These are phyloP conservation scores for Podaxis pistillaris DNA, from an alignment of 768 basidiomycete species.

Conservation along the genomic window DNA sequence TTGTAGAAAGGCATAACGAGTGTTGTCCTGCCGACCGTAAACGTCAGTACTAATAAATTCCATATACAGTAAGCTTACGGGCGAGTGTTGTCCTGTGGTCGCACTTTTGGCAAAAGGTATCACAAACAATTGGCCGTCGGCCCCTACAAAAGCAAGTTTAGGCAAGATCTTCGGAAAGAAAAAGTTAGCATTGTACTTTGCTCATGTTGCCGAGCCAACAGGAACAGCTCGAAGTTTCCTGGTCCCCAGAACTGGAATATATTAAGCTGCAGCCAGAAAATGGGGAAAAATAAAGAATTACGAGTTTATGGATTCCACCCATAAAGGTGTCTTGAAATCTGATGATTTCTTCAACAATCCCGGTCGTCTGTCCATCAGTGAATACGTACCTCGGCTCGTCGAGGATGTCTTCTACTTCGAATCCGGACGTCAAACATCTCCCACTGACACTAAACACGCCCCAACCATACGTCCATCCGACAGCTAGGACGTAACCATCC, in stretches of 20 bases:
- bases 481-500: conserved; percentile 93
- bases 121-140: conserved; percentile 73
- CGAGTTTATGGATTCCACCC: conserved; percentile 73
- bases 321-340: conserved; percentile 85
- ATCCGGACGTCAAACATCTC: conserved; percentile 76
- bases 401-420: conserved; percentile 63
- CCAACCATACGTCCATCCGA: conserved; percentile 91
- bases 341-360: not conserved
- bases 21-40: conserved; percentile 69
- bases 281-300: conserved; percentile 33
- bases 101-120: conserved; percentile 96
- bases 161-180: not conserved
- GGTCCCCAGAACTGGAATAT: conserved; percentile 83
- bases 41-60: not conserved
- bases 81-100: conserved; percentile 86
- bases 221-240: conserved; percentile 86
- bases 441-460: conserved; percentile 89
- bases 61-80: conserved; percentile 48
- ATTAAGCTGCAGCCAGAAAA: conserved; percentile 3
- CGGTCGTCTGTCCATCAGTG: conserved; percentile 8
- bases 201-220: conserved; percentile 56
- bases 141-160: conserved; percentile 33
- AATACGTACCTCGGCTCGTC: conserved; percentile 49
- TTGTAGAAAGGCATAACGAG: conserved; percentile 92
- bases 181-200: conserved; percentile 40